Base-by-base conservation (phyloP, 208 protist genomes). In the Crithidia sp. region DNA sequence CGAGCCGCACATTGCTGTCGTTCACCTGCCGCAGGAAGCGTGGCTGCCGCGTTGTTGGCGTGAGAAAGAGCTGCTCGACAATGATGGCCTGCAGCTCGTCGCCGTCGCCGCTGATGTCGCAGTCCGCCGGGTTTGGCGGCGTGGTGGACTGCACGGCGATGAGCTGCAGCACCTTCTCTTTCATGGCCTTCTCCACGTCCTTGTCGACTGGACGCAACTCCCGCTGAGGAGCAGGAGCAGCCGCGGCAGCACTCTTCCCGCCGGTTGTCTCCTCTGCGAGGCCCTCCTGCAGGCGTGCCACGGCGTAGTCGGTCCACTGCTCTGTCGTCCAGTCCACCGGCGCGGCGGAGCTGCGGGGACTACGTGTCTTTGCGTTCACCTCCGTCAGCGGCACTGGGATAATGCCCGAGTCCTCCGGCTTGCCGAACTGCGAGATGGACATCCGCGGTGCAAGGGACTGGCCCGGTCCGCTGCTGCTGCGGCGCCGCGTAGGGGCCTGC, bases 61-160 rank as follows among this genome's bases (percentile, higher is more conserved):
- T 85, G 17, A 96, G 83, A 64, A 96, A 83, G 19, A 92, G 82
- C 76, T 95, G 89, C 68, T 95, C 88, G 9, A 96, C 89, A 63
- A 96, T 87, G 77, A 95, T 88, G 37, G 88, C 78, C 72, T 95
- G 88, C 43, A 95, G 77, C 53, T 93, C 86, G 56, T 85, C 77
- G 7, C 89, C 53, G 28, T 93, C 81, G 28, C 75, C 87, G 17
- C 89, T 84, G 70, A 95, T 90, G 81, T 96, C 92, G 67, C 77
- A 84, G 77, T 96, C 92, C 8, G 86, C 86, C 10, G 79, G 72
- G 81, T 82, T 89, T n/a, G 82, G 79, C 36, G 52, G 17, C 57
- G 82, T 69, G n/a, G 61, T 65, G 7, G 74, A 62, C 43, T 84
- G 75, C 39, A 91, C 64, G 5, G 88, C 91, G 53, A 96, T 83